These are phyloP conservation scores for Trametes cinnabarina DNA, from an alignment of 768 basidiomycete species.

Conservation along the genomic window DNA sequence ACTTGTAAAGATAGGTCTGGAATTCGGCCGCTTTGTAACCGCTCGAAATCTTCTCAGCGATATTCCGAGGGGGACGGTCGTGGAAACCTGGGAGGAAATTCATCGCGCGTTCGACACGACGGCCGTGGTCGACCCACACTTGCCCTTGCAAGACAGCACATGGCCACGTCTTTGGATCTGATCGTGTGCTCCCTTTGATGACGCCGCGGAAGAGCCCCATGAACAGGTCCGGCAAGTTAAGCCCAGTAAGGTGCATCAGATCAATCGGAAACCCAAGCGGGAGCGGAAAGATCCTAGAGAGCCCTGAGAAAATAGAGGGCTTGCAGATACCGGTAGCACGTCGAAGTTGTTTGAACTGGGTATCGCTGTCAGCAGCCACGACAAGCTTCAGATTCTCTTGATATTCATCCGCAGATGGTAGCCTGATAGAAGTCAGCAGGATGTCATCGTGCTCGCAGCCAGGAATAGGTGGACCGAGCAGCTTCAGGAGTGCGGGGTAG, in stretches of 20 bases:
- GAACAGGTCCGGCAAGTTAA: conserved; percentile 39
- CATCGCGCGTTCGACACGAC: conserved; percentile 28
- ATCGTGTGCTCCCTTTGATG: conserved; percentile 12
- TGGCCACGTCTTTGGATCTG: conserved; percentile 28
- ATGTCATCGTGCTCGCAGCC: conserved; percentile 35
- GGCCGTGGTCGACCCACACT: background rate
- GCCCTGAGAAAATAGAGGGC: conserved; percentile 34
- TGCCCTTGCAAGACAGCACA: conserved; percentile 27
- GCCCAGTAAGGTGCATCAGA: conserved; percentile 37
- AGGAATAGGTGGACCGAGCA: conserved; percentile 21
- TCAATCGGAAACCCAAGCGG: conserved; percentile 32
- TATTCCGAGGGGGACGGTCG: conserved; percentile 40
- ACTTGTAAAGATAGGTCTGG: too few relatives aligned
- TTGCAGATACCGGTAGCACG: conserved; percentile 37
- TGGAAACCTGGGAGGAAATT: conserved; percentile 40
- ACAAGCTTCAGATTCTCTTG: conserved; percentile 19
- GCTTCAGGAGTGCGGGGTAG: conserved; percentile 34
- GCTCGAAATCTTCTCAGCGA: conserved; percentile 31
- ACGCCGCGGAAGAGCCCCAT: conserved; percentile 35
- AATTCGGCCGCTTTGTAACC: too few relatives aligned
- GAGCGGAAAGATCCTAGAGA: conserved; percentile 8
- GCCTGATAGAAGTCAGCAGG: background rate
- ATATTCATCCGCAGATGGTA: background rate
- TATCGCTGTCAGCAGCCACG: conserved; percentile 42
- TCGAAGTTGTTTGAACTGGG: conserved; percentile 22